Evolutionary conservation across 805 yeast species (phyloP), one percentile per base, ranked within the genome.

Genomic region (Saturnispora zaruensis): DNA sequence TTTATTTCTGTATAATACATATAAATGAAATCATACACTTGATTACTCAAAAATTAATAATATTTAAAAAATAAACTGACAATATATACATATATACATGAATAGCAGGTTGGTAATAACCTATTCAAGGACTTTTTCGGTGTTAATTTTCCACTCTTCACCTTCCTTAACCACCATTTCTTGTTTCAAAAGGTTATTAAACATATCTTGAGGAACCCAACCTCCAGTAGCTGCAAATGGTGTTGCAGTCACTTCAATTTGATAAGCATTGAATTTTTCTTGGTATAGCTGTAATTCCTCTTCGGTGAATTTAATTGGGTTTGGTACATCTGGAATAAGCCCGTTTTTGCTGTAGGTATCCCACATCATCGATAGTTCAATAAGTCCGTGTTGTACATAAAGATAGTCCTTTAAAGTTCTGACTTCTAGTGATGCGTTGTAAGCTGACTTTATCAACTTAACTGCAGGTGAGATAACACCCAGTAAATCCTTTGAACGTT

Each of bases 121-220:
- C 42, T 34, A 53, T 41, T 49, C 50, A 24, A 63, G 50, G 7
- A 60, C 55, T 37, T 58, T 62, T 37, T 63, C 67, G 16, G 57
- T 57, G 41, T 66, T 65, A 20, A 66, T 45, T 33, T 56, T 54
- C 62, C 77, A 81, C 56, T 79, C 75, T 20, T 75, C 78, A 25
- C 59, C 65, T 18, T 74, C 75, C 54, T 80, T 75, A 48, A 77
- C 79, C 50, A 91, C 71, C 50, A 83, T 72, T 0, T 91, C 93
- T 53, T 81, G 81, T 20, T 79, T 78, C 38, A 80, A 66, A 59
- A 87, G 72, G 45, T 77, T 77, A 32, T 79, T 83, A 61, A 91
- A 90, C 84, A 88, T 80, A 62, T 88, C 96, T 63, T 88, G 96
- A 16, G 98, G 96, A 51, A 93, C 77, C 96, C 97, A 91, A 5